These are phyloP conservation scores for Fusarium sambucinum DNA, from an alignment of 2,329 filamentous ascomycete genomes.

Conservation along the genomic window DNA sequence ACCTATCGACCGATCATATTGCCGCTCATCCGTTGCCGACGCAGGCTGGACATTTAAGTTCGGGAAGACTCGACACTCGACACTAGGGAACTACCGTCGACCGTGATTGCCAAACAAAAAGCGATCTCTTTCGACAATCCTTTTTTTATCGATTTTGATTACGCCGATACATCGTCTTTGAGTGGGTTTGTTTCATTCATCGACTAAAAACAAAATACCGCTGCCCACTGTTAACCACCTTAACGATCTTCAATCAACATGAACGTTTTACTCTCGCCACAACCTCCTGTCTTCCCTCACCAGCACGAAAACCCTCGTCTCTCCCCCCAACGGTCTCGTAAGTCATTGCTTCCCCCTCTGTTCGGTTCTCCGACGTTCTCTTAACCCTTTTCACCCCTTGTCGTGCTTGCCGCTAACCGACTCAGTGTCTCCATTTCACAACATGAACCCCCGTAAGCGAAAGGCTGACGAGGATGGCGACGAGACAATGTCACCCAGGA, in stretches of 20 bases:
- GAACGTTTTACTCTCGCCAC: conserved; percentile 72
- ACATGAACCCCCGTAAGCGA: conserved; percentile 76
- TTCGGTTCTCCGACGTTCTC: background rate
- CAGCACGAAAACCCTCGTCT: conserved; percentile 68
- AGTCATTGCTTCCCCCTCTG: conserved; percentile 48
- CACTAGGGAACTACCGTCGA: conserved; percentile 8
- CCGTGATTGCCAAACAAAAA: conserved; percentile 10
- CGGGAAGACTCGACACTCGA: conserved; percentile 2
- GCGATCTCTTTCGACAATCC: background rate
- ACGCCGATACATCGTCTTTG: conserved; percentile 10
- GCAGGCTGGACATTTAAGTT: conserved; percentile 5
- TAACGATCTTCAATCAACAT: conserved; percentile 56
- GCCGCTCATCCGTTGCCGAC: conserved; percentile 1
- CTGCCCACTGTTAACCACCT: conserved; percentile 16
- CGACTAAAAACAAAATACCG: conserved; percentile 12
- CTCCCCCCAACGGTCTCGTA: conserved; percentile 68
- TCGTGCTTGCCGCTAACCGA: conserved; percentile 39
- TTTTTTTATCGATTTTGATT: conserved; percentile 6
- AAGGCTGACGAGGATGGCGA: conserved; percentile 85
- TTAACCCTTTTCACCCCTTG: conserved; percentile 1
- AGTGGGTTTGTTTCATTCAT: conserved; percentile 34
- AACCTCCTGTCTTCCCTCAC: conserved; percentile 69
- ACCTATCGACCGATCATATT: background rate
- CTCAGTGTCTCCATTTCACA: conserved; percentile 62
- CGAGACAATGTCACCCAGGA: conserved; percentile 89